A percentile compares a stretch with the other conserved stretches of the same genome.
Evolutionary conservation across 2,329 filamentous ascomycete genomes (phyloP).

Genomic region (Pseudogymnoascus sp.): DNA sequence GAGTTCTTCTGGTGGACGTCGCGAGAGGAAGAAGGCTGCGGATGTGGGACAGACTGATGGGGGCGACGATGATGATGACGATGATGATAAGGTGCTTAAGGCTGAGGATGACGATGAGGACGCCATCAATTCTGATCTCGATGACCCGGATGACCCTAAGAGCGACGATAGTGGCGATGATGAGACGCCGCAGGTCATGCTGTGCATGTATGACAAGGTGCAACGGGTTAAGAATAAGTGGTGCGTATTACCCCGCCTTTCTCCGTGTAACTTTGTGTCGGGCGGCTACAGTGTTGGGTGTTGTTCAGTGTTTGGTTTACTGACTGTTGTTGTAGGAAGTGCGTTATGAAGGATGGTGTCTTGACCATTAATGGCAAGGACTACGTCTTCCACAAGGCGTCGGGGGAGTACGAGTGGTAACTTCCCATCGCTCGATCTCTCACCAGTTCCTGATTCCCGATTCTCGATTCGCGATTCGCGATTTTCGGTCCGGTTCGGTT

Average conservation of each 20-base stretch:
- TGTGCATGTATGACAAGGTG: slow-evolving; percentile 99
- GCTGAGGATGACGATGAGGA: slow-evolving; percentile 69
- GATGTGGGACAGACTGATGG: slow-evolving; percentile 42
- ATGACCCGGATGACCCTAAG: slow-evolving; percentile 81
- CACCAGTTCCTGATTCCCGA: neutral
- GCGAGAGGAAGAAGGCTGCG: slow-evolving; percentile 5
- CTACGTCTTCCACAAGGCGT: slow-evolving; percentile 96
- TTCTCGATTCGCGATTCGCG: neutral
- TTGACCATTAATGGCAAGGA: slow-evolving; percentile 90
- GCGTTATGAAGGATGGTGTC: slow-evolving; percentile 92
- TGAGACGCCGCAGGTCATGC: slow-evolving; percentile 84
- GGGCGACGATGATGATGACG: slow-evolving; percentile 49
- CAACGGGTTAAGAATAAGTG: slow-evolving; percentile 99
- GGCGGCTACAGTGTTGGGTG: neutral
- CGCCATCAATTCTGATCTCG: slow-evolving; percentile 96
- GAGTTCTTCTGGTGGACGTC: slow-evolving; percentile 19
- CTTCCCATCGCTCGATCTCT: slow-evolving; percentile 15
- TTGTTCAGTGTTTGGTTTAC: neutral
- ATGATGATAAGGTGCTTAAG: slow-evolving; percentile 37
- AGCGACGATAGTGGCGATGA: slow-evolving; percentile 83
- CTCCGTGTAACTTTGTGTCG: neutral
- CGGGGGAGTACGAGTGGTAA: slow-evolving; percentile 97
- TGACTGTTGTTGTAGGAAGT: slow-evolving; percentile 59
- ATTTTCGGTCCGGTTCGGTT: neutral
- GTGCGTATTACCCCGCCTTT: slow-evolving; percentile 31